Evolutionary conservation across 1,284 basidiomycete species (phyloP).

Genomic region (Taiwanofungus camphoratus): DNA sequence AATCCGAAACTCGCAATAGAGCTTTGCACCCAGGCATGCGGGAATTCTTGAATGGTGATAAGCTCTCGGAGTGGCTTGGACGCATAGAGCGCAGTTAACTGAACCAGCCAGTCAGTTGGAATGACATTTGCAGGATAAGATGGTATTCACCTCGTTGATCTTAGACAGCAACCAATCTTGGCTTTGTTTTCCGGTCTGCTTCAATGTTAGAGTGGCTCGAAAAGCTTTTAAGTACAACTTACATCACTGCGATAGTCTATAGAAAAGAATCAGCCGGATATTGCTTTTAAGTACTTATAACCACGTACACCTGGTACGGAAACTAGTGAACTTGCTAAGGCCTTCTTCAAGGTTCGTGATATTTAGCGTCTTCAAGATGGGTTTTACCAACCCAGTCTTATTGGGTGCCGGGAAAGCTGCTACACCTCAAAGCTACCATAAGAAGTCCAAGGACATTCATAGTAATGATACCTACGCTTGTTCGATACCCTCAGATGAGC

Average conservation of each 20-base stretch:
- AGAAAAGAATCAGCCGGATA: constrained; percentile 35
- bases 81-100: constrained; percentile 66
- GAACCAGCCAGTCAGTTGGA: constrained; percentile 13
- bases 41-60: constrained; percentile 76
- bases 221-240: background rate
- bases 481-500: constrained; percentile 31
- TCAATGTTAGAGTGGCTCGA: constrained; percentile 8
- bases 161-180: constrained; percentile 81
- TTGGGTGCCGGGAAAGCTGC: constrained; percentile 54
- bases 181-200: constrained; percentile 70
- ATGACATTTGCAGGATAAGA: constrained; percentile 8
- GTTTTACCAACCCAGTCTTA: constrained; percentile 49
- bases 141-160: constrained; percentile 54
- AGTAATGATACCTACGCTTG: constrained; percentile 31
- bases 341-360: constrained; percentile 65
- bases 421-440: constrained; percentile 21
- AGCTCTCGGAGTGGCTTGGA: constrained; percentile 45
- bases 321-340: constrained; percentile 69
- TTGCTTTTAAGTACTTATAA: background rate
- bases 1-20: constrained; percentile 57
- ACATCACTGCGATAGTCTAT: constrained; percentile 78
- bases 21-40: constrained; percentile 91
- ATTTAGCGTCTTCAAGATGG: constrained; percentile 61
- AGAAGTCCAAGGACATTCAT: background rate
- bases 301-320: constrained; percentile 63